Evolutionary conservation across 805 yeast species (phyloP).

Genomic region (Wickerhamiella dianesei): DNA sequence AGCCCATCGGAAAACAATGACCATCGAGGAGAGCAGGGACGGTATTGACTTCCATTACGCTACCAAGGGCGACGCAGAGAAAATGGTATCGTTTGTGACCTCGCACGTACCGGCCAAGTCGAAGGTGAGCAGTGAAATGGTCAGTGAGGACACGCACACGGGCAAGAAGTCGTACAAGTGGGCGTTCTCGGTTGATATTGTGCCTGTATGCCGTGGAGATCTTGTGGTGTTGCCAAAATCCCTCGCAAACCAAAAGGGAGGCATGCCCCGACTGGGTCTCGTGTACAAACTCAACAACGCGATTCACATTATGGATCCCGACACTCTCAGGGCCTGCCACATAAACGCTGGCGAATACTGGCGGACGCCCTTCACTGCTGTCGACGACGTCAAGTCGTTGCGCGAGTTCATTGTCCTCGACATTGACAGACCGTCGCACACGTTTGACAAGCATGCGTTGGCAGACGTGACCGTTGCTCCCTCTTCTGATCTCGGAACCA

Average conservation of each 20-base stretch:
- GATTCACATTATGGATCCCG: constrained; percentile 77
- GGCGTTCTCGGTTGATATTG: constrained; percentile 83
- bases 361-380: constrained; percentile 66
- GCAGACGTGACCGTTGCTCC: constrained; percentile 92
- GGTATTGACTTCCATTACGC: constrained; percentile 91
- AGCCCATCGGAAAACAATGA: constrained; percentile 87
- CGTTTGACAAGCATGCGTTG: constrained; percentile 61
- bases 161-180: constrained; percentile 82
- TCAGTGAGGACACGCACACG: constrained; percentile 83
- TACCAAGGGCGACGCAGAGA: constrained; percentile 79
- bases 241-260: constrained; percentile 71
- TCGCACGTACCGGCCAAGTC: constrained; percentile 75
- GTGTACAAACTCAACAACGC: constrained; percentile 77
- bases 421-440: constrained; percentile 79
- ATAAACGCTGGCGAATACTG: constrained; percentile 59
- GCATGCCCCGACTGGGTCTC: constrained; percentile 64
- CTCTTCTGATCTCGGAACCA: constrained; percentile 72
- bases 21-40: constrained; percentile 83
- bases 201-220: constrained; percentile 94
- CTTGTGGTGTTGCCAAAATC: constrained; percentile 81
- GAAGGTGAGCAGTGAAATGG: constrained; percentile 79
- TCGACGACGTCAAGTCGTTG: constrained; percentile 55
- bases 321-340: constrained; percentile 65
- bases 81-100: constrained; percentile 80
- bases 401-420: constrained; percentile 83